A percentile compares a stretch with the other conserved stretches of the same genome.
phyloP scores from a whole-genome alignment of 2,329 filamentous ascomycete species.

The Botryotinia calthae region DNA sequence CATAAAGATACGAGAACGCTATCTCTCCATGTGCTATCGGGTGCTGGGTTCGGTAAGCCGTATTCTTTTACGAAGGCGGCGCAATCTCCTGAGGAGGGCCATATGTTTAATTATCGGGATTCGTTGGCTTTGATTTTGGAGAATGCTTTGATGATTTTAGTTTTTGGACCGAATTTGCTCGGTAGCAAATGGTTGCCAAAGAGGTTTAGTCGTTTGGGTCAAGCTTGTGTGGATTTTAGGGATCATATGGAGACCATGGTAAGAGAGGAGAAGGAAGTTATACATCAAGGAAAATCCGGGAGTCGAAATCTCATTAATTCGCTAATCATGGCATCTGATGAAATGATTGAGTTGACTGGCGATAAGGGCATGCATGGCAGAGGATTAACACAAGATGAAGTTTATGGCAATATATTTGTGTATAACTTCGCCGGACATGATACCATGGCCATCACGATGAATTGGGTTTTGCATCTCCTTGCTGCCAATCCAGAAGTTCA shows the following conservation, averaged over 20 bases:
- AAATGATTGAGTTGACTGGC: background rate
- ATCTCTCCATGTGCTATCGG: background rate
- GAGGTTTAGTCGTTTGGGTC: background rate
- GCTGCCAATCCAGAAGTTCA: conserved; percentile 27
- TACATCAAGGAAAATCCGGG: background rate
- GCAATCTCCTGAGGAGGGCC: background rate
- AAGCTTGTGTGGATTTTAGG: background rate
- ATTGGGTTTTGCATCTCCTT: conserved; percentile 34
- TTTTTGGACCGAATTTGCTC: background rate
- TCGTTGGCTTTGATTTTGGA: background rate
- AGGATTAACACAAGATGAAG: conserved; percentile 38
- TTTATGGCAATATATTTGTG: conserved; percentile 39
- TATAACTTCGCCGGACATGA: conserved; percentile 39
- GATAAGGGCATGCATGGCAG: background rate
- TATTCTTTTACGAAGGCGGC: background rate
- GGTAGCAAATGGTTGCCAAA: background rate
- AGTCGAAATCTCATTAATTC: conserved; percentile 1
- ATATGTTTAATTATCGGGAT: background rate
- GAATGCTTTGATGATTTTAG: background rate
- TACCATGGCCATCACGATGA: conserved; percentile 36
- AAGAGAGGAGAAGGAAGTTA: background rate
- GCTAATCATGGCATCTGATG: background rate
- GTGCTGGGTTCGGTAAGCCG: background rate
- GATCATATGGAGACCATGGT: background rate
- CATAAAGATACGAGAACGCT: background rate